Base-by-base conservation (phyloP, 306 rosid species). In the Acacia melanoxylon region DNA sequence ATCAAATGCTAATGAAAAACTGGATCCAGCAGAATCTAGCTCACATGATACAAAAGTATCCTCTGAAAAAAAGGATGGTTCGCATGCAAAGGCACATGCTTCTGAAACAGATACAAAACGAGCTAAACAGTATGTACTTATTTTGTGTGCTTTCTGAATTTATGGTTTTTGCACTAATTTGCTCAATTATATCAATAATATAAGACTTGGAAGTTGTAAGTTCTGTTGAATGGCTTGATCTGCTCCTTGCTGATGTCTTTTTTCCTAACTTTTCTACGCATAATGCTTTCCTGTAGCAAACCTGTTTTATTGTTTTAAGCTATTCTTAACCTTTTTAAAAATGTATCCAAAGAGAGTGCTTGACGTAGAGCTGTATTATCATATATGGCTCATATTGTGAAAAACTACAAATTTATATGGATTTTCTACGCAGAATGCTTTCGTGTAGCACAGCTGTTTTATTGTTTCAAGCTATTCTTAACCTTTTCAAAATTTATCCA, bases 101-200 rank as follows among this genome's bases (percentile, higher is more conserved):
- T 91, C 92, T 22, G 99, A 96, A 73, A 86, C 97, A 6, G 99
- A 96, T 80, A 86, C 97, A 27, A 96, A 96, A 78, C 99, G 99
- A 1, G 97, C 99, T 79, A 96, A 96, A 90, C 99, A 95, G 99
- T 95, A 92, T 29, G 97, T 86, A 33, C 25, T 71, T 71, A 3
- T 79, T 76, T 79, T 68, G 44, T 69, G 27, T 54, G 44, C 48
- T 79, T 72, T 83, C 82, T 81, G 54, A 77, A 45, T 82, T 73
- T 75, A 68, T 67, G 16, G 77, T 63, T 70, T 77, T 81, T 75
- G 74, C 67, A 12, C 62, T 62, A 24, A 31, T 68, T 33, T 84
- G 59, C 54, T 79, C 48, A 44, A 61, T 80, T 54, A 72, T 78
- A 66, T 48, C 25, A 25, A 44, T 40, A 35, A 42, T 63, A 62